Percentiles rank a stretch among this genome's conserved stretches.
phyloP scores from a whole-genome alignment of 2,329 filamentous ascomycete genomes.

The Sodiomyces alkalinus region DNA sequence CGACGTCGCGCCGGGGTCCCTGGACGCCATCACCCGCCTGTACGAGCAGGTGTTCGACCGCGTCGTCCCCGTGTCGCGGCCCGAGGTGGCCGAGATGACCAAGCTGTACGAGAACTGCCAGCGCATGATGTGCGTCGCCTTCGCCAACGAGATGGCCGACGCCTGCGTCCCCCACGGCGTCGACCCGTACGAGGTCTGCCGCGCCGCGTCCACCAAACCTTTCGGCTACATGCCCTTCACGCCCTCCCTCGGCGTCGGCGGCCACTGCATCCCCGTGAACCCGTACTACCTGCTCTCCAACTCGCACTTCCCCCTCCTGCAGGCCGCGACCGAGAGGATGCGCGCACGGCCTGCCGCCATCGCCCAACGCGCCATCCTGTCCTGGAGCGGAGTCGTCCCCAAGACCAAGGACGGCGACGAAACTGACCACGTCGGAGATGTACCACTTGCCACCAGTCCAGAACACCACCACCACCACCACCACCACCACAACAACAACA shows the following conservation, averaged over 20 bases:
- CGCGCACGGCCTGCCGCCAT: conserved; percentile 15
- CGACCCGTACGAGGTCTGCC: conserved; percentile 22
- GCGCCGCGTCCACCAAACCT: conserved; percentile 20
- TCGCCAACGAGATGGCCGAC: conserved; percentile 28
- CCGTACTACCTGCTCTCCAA: conserved; percentile 24
- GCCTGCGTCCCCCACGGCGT: conserved; percentile 20
- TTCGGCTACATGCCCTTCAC: conserved; percentile 23
- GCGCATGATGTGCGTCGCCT: conserved; percentile 24
- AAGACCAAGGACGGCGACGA: neutral
- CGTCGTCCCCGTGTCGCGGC: conserved; percentile 21
- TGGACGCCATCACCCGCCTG: conserved; percentile 18
- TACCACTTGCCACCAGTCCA: too few relatives aligned
- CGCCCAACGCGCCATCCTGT: conserved; percentile 7
- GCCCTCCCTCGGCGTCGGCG: conserved; percentile 23
- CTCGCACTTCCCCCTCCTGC: conserved; percentile 19
- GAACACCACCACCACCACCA: too few relatives aligned
- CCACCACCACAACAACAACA: neutral
- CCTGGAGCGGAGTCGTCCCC: too few relatives aligned
- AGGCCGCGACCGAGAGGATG: conserved; percentile 19
- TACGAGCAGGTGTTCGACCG: conserved; percentile 21
- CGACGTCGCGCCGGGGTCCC: conserved; percentile 15
- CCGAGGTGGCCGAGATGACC: conserved; percentile 28
- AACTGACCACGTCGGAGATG: conserved; percentile 6
- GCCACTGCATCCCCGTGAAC: conserved; percentile 28
- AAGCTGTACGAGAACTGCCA: conserved; percentile 31